These are phyloP conservation scores for Helotiales sp. DNA, from an alignment of 2,329 filamentous ascomycete species.

Conservation along the genomic window DNA sequence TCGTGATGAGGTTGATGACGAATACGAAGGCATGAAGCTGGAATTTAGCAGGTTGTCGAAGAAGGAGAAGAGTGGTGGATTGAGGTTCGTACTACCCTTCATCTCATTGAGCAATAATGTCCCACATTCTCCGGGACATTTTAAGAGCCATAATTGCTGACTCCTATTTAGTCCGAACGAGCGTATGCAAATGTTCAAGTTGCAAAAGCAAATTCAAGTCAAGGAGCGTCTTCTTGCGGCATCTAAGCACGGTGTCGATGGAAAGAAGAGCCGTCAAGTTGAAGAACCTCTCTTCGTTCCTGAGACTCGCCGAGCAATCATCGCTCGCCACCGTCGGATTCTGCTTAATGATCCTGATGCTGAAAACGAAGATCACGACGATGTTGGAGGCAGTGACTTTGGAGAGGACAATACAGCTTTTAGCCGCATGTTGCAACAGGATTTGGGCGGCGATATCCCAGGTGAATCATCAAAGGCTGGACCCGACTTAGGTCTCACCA, in stretches of 20 bases:
- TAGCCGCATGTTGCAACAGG: slow-evolving; percentile 17
- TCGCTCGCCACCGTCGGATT: not conserved
- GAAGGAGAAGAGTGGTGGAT: slow-evolving; percentile 2
- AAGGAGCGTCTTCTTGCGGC: not conserved
- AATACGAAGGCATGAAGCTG: slow-evolving; percentile 6
- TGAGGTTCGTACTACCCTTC: no score
- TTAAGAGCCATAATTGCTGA: no score
- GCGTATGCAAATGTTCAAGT: slow-evolving; percentile 10
- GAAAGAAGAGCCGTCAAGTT: no score
- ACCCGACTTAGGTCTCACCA: slow-evolving; percentile 8
- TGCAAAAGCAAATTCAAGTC: slow-evolving; percentile 3
- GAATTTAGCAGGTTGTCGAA: not conserved
- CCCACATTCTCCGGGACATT: no score
- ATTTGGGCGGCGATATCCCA: slow-evolving; percentile 1
- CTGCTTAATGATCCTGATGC: not conserved
- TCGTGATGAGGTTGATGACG: slow-evolving; percentile 8
- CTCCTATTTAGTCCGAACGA: slow-evolving; percentile 11
- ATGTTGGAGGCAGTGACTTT: not conserved
- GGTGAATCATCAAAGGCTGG: not conserved
- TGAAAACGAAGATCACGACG: not conserved
- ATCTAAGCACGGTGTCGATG: no score
- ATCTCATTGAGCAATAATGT: no score
- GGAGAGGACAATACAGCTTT: not conserved
- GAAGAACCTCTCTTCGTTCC: slow-evolving; percentile 21
- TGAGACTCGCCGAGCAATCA: not conserved